These are phyloP conservation scores for Pyrenopolyporus hunteri DNA, from an alignment of 495 filamentous ascomycete genomes.

Conservation along the genomic window DNA sequence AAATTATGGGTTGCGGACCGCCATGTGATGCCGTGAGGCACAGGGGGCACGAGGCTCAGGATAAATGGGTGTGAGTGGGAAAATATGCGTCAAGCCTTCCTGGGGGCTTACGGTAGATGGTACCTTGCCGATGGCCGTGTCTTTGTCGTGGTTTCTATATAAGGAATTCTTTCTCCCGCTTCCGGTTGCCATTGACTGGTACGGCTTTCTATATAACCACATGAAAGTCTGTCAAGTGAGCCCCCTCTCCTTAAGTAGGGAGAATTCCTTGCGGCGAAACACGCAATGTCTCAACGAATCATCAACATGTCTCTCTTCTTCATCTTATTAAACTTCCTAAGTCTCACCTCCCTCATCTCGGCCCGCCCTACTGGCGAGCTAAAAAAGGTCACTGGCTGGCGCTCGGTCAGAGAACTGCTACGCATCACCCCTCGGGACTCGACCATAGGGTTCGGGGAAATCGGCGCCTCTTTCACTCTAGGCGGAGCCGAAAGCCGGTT, in stretches of 20 bases:
- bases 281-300: background rate
- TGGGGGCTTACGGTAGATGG: background rate
- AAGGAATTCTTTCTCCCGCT: background rate
- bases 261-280: background rate
- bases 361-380: conserved; percentile 9
- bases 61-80: background rate
- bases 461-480: conserved; percentile 23
- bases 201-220: too few species aligned
- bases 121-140: conserved; percentile 1
- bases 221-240: background rate
- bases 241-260: too few species aligned
- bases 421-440: conserved; percentile 10
- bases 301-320: conserved; percentile 18
- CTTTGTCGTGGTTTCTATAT: conserved; percentile 17
- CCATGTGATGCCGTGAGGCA: conserved; percentile 24
- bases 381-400: background rate
- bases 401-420: background rate
- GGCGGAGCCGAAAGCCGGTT: conserved; percentile 14
- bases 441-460: conserved; percentile 10
- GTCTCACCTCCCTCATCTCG: conserved; percentile 18
- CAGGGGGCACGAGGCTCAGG: background rate
- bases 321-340: conserved; percentile 16
- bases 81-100: background rate
- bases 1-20: background rate
- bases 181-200: too few species aligned